Evolutionary conservation across 1,284 basidiomycete genomes (phyloP), one percentile per base, ranked within the genome.

Genomic region (Phenoliferia sp.): DNA sequence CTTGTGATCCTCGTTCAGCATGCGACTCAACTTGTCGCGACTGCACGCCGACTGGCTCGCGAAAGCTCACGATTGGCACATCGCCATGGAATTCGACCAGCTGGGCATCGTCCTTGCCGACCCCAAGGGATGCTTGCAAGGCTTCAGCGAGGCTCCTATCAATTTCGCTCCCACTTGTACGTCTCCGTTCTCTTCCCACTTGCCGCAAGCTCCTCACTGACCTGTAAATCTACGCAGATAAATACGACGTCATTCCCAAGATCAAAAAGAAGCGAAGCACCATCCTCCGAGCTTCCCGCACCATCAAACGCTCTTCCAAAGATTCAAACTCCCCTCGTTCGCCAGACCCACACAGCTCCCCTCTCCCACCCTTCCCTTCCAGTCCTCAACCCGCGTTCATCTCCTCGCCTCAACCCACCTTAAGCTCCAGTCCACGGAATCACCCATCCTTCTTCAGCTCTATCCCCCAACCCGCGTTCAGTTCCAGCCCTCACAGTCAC

Each of bases 111-210:
- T 90, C n/a, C 88, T 93, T 85, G 80, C 83, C 52, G 77, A 80
- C 10, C 80, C 80, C 6, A 84, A 85, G 1, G 81, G 81, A 0
- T 73, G 71, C 39, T 80, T 82, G 64, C 76, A 78, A 31, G 89
- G 89, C 10, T 92, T 92, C 75, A 75, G 80, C 12, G 90, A 91
- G 78, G 89, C 83, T 0, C 79, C 81, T 0, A 90, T 91, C 63
- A 76, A 84, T 68, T 91, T 92, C 70, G 86, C 89, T 6, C 90
- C 90, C 26, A 74, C 75, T 3, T 76, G 69, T 64, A 56, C 65
- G 60, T 69, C n/a, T n/a, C n/a, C n/a, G n/a, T 26, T 2, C 32
- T 26, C 26, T 2, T 54, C 48, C n/a, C 34, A 28, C 26, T 39
- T 12, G 35, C 3, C n/a, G 7, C 26, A 39, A 26, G 3, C 35